These are phyloP conservation scores for Coffea humblotiana DNA, from an alignment of 305 asterid species.

Conservation along the genomic window DNA sequence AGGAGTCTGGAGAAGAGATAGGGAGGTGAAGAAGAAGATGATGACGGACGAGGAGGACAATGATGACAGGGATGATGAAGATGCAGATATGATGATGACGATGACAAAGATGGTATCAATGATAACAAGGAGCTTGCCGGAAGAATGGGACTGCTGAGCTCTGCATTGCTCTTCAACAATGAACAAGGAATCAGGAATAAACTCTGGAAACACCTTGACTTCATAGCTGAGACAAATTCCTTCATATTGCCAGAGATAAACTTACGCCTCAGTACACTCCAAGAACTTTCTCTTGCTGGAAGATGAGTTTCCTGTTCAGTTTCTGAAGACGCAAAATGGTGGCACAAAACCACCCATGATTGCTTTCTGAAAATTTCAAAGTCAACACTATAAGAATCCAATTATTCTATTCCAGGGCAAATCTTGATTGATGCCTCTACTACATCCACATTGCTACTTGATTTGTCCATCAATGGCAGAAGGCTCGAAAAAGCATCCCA, in stretches of 20 bases:
- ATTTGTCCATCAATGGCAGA: conserved; percentile 45
- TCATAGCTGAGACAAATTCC: conserved; percentile 48
- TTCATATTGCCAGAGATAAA: conserved; percentile 44
- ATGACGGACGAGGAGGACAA: conserved; percentile 21
- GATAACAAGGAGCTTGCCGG: conserved; percentile 27
- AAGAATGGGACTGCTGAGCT: conserved; percentile 21
- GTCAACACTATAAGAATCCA: conserved; percentile 69
- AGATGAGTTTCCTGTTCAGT: conserved; percentile 61
- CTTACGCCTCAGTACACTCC: conserved; percentile 73
- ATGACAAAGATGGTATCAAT: conserved; percentile 25
- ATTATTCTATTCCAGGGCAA: conserved; percentile 43
- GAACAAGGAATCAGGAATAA: conserved; percentile 40
- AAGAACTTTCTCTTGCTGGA: conserved; percentile 75
- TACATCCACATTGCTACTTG: conserved; percentile 27
- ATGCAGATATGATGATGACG: conserved; percentile 22
- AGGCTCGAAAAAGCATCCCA: conserved; percentile 53
- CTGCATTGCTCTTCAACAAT: conserved; percentile 18
- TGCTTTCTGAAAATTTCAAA: conserved; percentile 72
- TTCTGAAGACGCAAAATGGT: conserved; percentile 60
- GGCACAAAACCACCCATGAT: conserved; percentile 79
- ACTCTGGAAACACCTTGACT: conserved; percentile 35
- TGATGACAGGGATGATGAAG: conserved; percentile 25
- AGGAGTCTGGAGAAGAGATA: conserved; percentile 50
- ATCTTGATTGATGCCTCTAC: conserved; percentile 30
- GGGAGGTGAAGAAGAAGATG: conserved; percentile 41